Conservation (phyloP, 371 early-diverging fungal genomes). For the Nosema granulosis region DNA sequence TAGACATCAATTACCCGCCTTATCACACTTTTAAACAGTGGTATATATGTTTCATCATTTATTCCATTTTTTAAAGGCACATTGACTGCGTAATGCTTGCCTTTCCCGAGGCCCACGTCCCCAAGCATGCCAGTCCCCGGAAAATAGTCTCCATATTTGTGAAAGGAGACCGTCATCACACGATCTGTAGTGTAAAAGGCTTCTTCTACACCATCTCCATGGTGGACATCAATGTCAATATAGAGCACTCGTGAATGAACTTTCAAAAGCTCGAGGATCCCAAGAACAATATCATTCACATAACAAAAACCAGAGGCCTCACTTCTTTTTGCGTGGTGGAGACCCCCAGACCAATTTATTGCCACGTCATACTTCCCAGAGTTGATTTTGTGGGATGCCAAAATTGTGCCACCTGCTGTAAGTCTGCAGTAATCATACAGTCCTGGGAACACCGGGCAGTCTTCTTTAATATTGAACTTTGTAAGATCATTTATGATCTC, state of each 20-base stretch:
- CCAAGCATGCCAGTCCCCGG: slow-evolving; percentile 84
- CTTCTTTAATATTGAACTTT: slow-evolving; percentile 73
- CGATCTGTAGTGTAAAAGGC: slow-evolving; percentile 96
- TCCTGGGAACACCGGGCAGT: slow-evolving; percentile 73
- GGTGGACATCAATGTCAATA: slow-evolving; percentile 97
- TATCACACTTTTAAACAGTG: slow-evolving; percentile 77
- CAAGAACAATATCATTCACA: slow-evolving; percentile 95
- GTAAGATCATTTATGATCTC: slow-evolving; percentile 74
- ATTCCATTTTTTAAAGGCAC: slow-evolving; percentile 93
- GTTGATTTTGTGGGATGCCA: slow-evolving; percentile 80
- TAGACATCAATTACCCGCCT: slow-evolving; percentile 80
- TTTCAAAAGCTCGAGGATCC: slow-evolving; percentile 84
- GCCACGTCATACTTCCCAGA: slow-evolving; percentile 82
- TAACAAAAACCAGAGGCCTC: slow-evolving; percentile 97
- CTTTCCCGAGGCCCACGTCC: slow-evolving; percentile 73
- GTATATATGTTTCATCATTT: slow-evolving; percentile 81
- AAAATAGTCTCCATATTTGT: slow-evolving; percentile 92
- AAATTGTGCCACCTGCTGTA: slow-evolving; percentile 61
- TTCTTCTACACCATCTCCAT: slow-evolving; percentile 96
- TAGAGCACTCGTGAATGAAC: slow-evolving; percentile 89
- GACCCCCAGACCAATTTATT: slow-evolving; percentile 95
- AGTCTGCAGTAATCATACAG: slow-evolving; percentile 66
- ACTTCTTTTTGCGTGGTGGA: slow-evolving; percentile 91
- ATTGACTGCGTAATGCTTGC: slow-evolving; percentile 86
- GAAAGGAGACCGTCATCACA: slow-evolving; percentile 95